These are phyloP conservation scores for Aspergillus sp. DNA, from an alignment of 2,329 filamentous ascomycete genomes.

Conservation along the genomic window DNA sequence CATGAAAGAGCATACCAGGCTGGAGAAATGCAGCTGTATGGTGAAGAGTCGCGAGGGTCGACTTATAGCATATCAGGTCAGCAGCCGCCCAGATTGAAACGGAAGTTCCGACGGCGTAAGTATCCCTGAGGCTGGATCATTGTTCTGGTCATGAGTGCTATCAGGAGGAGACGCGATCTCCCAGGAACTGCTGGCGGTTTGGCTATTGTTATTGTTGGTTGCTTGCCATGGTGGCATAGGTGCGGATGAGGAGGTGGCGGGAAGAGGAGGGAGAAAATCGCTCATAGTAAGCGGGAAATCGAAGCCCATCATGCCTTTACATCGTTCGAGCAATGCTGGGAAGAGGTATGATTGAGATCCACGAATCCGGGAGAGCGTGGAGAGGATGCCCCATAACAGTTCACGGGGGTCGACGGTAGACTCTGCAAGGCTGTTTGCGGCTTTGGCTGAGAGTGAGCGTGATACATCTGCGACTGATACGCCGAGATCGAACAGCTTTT, in stretches of 20 bases:
- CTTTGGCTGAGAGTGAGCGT: constrained; percentile 29
- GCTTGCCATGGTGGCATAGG: not conserved
- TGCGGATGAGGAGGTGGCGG: constrained; percentile 1
- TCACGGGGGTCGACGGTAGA: constrained; percentile 33
- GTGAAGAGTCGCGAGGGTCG: too few relatives aligned
- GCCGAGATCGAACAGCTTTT: constrained; percentile 40
- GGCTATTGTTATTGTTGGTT: not conserved
- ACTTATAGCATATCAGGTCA: not conserved
- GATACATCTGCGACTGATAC: constrained; percentile 35
- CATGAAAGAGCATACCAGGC: too few relatives aligned
- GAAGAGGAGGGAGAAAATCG: constrained; percentile 27
- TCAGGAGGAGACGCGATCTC: constrained; percentile 7
- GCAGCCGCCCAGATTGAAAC: constrained; percentile 1
- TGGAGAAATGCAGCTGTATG: not conserved
- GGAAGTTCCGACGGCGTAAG: constrained; percentile 3
- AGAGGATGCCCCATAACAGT: constrained; percentile 41
- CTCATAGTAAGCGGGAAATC: constrained; percentile 31
- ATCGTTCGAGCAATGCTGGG: constrained; percentile 32
- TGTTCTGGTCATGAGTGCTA: not conserved
- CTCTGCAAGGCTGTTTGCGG: constrained; percentile 30
- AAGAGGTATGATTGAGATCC: constrained; percentile 40
- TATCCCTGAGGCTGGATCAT: constrained; percentile 7
- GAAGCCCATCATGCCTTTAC: constrained; percentile 31
- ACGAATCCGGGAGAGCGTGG: constrained; percentile 38
- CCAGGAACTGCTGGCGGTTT: not conserved